These are phyloP conservation scores for Parasitella parasitica DNA, from an alignment of 371 early-diverging fungal species.

Conservation along the genomic window DNA sequence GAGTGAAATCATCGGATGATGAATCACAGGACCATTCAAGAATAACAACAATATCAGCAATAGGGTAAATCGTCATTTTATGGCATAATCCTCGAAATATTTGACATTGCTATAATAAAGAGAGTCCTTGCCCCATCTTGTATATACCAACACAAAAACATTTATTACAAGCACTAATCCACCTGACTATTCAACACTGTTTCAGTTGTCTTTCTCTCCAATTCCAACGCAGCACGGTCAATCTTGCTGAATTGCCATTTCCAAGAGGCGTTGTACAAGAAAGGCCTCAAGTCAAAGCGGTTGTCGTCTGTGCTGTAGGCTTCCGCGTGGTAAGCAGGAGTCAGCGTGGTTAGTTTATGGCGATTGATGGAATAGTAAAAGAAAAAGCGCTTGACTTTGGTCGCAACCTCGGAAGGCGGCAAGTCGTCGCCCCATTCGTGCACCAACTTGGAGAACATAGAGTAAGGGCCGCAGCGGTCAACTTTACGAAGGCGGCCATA, in stretches of 20 bases:
- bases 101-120: too few species aligned
- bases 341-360: slow-evolving; percentile 96
- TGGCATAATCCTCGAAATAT: too few species aligned
- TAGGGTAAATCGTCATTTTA: too few species aligned
- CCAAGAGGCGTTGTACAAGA: slow-evolving; percentile 91
- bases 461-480: slow-evolving; percentile 84
- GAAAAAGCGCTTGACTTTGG: slow-evolving; percentile 94
- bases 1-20: too few species aligned
- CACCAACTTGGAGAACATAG: slow-evolving; percentile 87
- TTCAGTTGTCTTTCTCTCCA: slow-evolving; percentile 22
- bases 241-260: slow-evolving; percentile 89
- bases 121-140: neutral
- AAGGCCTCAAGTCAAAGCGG: slow-evolving; percentile 94
- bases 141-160: neutral
- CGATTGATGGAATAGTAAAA: slow-evolving; percentile 95
- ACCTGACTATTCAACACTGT: slow-evolving; percentile 18
- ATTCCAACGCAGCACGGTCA: slow-evolving; percentile 64
- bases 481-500: slow-evolving; percentile 93
- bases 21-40: too few species aligned
- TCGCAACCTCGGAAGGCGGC: slow-evolving; percentile 73
- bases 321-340: slow-evolving; percentile 96
- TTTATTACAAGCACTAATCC: slow-evolving; percentile 11
- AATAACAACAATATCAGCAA: too few species aligned
- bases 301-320: slow-evolving; percentile 96
- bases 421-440: slow-evolving; percentile 74